These are phyloP conservation scores for Cryphonectria nitschkei DNA, from an alignment of 2,329 filamentous ascomycete genomes.

Conservation along the genomic window DNA sequence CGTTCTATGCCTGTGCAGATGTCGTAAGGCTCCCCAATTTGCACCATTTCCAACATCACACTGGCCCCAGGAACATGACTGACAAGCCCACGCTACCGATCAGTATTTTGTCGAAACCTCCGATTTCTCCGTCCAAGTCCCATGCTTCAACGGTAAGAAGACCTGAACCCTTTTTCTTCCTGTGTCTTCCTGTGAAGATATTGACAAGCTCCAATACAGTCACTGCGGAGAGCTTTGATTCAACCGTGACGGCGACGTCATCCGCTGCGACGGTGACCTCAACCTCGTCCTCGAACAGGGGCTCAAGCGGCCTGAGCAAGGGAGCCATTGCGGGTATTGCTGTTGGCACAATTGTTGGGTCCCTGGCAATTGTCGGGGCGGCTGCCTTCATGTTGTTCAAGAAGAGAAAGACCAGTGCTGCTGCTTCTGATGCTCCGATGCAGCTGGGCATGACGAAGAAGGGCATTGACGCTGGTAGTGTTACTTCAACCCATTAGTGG, in stretches of 20 bases:
- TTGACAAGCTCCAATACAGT: slow-evolving; percentile 1
- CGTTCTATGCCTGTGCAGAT: slow-evolving; percentile 45
- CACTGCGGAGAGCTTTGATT: slow-evolving; percentile 38
- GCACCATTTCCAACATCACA: background rate
- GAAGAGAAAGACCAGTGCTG: slow-evolving; percentile 18
- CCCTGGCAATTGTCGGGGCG: slow-evolving; percentile 36
- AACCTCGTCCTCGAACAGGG: slow-evolving; percentile 16
- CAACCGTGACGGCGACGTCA: slow-evolving; percentile 30
- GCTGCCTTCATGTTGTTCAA: slow-evolving; percentile 37
- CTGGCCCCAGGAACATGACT: background rate
- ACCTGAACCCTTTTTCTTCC: background rate
- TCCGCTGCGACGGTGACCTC: slow-evolving; percentile 30
- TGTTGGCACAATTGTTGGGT: slow-evolving; percentile 40
- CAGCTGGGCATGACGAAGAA: slow-evolving; percentile 6
- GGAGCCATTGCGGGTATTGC: slow-evolving; percentile 44
- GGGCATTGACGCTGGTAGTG: slow-evolving; percentile 15
- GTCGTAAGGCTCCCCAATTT: slow-evolving; percentile 36
- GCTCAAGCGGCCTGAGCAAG: slow-evolving; percentile 35
- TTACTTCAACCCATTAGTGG: slow-evolving; percentile 7
- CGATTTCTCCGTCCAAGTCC: slow-evolving; percentile 36
- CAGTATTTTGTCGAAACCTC: slow-evolving; percentile 40
- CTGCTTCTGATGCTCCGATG: background rate
- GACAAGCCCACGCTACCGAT: too few relatives aligned
- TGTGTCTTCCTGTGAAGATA: background rate
- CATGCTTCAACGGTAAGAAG: slow-evolving; percentile 41